Evolutionary conservation across 1,284 basidiomycete genomes (phyloP), one percentile per base, ranked within the genome.

Genomic region (Meripilus lineatus): DNA sequence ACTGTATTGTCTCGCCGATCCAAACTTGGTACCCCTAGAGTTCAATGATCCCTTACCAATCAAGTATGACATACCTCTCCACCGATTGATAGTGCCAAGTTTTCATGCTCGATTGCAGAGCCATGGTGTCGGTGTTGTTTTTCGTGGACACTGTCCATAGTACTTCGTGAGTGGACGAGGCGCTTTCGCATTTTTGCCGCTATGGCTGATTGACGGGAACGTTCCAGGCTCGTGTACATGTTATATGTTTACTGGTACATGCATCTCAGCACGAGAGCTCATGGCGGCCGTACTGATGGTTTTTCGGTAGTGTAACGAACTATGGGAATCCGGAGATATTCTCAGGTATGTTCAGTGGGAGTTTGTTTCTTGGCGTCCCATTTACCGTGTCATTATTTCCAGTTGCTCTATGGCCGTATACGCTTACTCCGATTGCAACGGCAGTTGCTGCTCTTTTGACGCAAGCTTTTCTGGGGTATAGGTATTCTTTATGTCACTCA

Each of bases 131-230:
- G 2, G 53, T 59, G 33, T 51, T 74, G n/a, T 74, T 74, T 51
- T n/a, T 62, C 8, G 48, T 71, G 39, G 72, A 75, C 52, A 69
- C 68, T 1, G 50, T 71, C 30, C 71, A 75, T 44, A 74, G 67
- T 52, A 49, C 54, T 3, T 59, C 68, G 69, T 71, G 33, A 44
- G 51, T 50, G 18, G 15, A 20, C 23, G 11, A 22, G 11, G 8
- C 14, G n/a, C n/a, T n/a, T n/a, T n/a, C n/a, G n/a, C n/a, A n/a
- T n/a, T n/a, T n/a, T n/a, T n/a, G n/a, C n/a, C n/a, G n/a, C n/a
- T n/a, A n/a, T n/a, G n/a, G n/a, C n/a, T n/a, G n/a, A n/a, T n/a
- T n/a, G n/a, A n/a, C n/a, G n/a, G n/a, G n/a, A n/a, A n/a, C 10
- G 30, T 20, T 14, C 15, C 38, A 71, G 69, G 18, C 65, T 60